phyloP scores from a whole-genome alignment of 2,329 filamentous ascomycete genomes.

The Colletotrichum musicola region DNA sequence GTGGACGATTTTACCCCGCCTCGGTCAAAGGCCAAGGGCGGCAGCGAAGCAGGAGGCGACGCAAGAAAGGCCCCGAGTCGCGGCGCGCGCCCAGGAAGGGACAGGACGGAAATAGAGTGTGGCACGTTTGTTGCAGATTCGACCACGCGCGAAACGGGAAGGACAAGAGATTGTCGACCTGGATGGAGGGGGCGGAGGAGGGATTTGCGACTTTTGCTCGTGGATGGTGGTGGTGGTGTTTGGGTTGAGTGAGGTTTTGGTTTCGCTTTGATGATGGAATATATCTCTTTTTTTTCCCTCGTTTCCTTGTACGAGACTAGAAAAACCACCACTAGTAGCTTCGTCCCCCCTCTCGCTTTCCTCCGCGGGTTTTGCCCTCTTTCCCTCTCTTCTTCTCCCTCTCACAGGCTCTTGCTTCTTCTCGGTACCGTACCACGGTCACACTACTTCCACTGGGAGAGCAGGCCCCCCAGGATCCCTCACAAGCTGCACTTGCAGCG shows the following conservation, averaged over 20 bases:
- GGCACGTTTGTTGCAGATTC: conserved; percentile 12
- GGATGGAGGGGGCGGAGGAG: background rate
- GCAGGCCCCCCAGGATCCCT: background rate
- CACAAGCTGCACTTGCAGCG: background rate
- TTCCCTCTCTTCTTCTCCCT: conserved; percentile 1
- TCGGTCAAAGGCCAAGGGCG: conserved; percentile 37
- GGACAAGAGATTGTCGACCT: conserved; percentile 12
- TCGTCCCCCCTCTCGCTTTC: background rate
- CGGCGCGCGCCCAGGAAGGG: too few relatives aligned
- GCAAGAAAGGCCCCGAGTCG: background rate
- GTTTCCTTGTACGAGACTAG: conserved; percentile 2
- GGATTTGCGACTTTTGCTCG: background rate
- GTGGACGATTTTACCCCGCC: conserved; percentile 33
- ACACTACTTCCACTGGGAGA: background rate
- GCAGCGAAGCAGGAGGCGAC: conserved; percentile 8
- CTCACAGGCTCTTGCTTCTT: too few relatives aligned
- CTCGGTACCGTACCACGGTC: background rate
- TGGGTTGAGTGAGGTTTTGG: conserved; percentile 3
- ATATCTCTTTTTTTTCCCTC: background rate
- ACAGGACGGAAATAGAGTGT: conserved; percentile 13
- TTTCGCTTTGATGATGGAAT: too few relatives aligned
- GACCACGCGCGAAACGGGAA: background rate
- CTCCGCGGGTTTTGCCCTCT: conserved; percentile 1
- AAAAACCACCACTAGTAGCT: background rate
- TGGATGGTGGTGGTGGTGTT: conserved; percentile 7